Base-by-base conservation (phyloP, 306 rosid species). In the Vigna unguiculata region DNA sequence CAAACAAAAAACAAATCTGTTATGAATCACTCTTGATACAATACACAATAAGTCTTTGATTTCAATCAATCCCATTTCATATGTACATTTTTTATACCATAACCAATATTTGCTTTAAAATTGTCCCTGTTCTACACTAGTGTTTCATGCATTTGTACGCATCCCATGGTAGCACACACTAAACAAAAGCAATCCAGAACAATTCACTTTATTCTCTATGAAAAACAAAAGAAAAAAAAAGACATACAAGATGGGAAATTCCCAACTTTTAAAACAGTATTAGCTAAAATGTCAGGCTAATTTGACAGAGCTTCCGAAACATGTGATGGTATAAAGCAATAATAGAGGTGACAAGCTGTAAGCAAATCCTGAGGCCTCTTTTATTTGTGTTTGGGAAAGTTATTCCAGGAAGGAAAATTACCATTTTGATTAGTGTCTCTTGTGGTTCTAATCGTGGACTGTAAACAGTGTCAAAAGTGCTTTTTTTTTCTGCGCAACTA, bases 261-360 rank as follows among this genome's bases (percentile, higher is more conserved):
- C 57, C 46, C 57, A 24, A 66, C 72, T 14, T 52, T 13, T 4
- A 11, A 34, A 43, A 24, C 22, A 14, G 40, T 11, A 19, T 51
- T 54, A 21, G 15, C 49, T 7, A 70, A 32, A 70, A 52, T 70
- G 61, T 17, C 10, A 46, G 19, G 52, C 36, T 30, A 15, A 49
- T 40, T 57, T 55, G 30, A 25, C 57, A 4, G 19, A 45, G 59
- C 58, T 59, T 25, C 2, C 20, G 36, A 17, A 68, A 68, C 46
- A 55, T 41, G 63, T 67, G 38, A 54, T 77, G 75, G 13, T 15
- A 57, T 8, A 25, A 11, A 24, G 20, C 68, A 72, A 40, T 22
- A 28, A 16, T 69, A n/a, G 66, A 53, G 51, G 76, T 36, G 48
- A n/a, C 81, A 66, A 65, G 32, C 24, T 7, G 34, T 28, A 55